Evolutionary conservation across 208 protist species (phyloP).

Genomic region (Trypanosoma theileri): DNA sequence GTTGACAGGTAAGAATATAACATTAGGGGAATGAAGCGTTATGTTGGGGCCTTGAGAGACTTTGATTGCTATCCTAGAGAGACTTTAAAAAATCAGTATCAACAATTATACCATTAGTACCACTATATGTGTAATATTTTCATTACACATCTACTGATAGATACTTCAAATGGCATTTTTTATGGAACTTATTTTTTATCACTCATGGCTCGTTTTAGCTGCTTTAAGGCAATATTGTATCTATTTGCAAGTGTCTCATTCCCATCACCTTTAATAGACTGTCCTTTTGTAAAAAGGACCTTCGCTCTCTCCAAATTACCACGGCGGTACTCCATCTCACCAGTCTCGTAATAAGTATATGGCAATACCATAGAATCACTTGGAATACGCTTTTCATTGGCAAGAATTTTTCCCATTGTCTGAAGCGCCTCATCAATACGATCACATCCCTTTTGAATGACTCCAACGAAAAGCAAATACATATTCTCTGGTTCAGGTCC

Average conservation of each 20-base stretch:
- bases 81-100: too few species aligned
- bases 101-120: not conserved
- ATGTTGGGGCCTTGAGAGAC: too few species aligned
- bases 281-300: conserved; percentile 78
- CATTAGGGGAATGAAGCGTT: too few species aligned
- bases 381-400: conserved; percentile 74
- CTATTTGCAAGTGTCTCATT: conserved; percentile 88
- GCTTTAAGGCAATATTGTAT: conserved; percentile 88
- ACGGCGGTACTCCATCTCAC: conserved; percentile 82
- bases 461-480: conserved; percentile 81
- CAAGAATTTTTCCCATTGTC: conserved; percentile 76
- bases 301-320: conserved; percentile 71
- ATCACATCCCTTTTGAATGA: conserved; percentile 88
- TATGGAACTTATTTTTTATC: conserved; percentile 26
- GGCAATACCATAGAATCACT: conserved; percentile 88
- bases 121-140: not conserved
- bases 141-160: conserved; percentile 3
- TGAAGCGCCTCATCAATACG: conserved; percentile 55
- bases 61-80: too few species aligned
- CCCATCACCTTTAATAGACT: conserved; percentile 82
- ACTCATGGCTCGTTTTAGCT: conserved; percentile 70
- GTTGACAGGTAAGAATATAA: too few species aligned
- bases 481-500: conserved; percentile 79
- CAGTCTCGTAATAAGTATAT: conserved; percentile 86
- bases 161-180: not conserved